Conservation (phyloP, 208 protist genomes). For the Crithidia thermophila region DNA sequence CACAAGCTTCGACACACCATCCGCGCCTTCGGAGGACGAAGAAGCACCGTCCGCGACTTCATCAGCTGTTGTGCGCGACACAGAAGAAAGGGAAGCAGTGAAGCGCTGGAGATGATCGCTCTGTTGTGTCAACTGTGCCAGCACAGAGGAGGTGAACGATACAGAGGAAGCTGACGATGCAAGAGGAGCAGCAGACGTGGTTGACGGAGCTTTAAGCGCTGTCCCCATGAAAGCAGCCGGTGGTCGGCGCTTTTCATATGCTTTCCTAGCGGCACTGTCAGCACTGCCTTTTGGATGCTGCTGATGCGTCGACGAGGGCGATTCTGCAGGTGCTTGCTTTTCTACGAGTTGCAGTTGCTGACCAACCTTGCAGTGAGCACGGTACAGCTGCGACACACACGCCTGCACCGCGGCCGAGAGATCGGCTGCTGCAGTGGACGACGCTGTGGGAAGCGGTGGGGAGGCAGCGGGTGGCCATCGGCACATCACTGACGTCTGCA, state of each 20-base stretch:
- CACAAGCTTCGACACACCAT: constrained; percentile 14
- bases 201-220: neutral
- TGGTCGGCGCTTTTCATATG: neutral
- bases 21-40: too few relatives aligned
- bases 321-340: too few relatives aligned
- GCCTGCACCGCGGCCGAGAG: too few relatives aligned
- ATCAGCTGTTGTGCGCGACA: neutral
- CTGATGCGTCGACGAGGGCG: too few relatives aligned
- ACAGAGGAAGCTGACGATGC: too few relatives aligned
- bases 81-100: neutral
- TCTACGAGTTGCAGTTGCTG: constrained; percentile 10
- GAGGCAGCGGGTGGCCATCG: constrained; percentile 5
- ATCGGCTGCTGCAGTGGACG: neutral
- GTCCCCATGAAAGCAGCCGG: constrained; percentile 31
- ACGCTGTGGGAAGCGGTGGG: neutral
- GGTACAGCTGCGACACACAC: constrained; percentile 13
- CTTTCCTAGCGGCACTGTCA: too few relatives aligned
- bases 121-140: constrained; percentile 11
- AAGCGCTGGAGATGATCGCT: neutral
- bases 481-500: constrained; percentile 41
- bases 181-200: neutral
- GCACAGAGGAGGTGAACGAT: constrained; percentile 16
- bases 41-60: neutral
- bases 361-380: constrained; percentile 22
- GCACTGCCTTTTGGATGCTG: too few relatives aligned